A percentile compares a stretch with the other conserved stretches of the same genome.
phyloP scores from a whole-genome alignment of 495 filamentous ascomycete genomes.

The Hypoxylon fuscum region DNA sequence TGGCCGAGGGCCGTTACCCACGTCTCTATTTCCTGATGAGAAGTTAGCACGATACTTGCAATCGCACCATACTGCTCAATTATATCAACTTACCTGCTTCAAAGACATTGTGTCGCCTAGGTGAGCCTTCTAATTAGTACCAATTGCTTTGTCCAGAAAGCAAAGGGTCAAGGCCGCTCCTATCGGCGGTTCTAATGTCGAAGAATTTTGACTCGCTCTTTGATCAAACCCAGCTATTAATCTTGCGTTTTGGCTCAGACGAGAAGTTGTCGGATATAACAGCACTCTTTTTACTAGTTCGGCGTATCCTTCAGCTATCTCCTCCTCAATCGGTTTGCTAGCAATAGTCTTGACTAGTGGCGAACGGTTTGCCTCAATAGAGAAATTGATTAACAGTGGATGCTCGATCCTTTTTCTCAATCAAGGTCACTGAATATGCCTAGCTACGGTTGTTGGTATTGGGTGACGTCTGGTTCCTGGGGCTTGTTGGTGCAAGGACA shows the following conservation, averaged over 20 bases:
- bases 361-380: constrained; percentile 6
- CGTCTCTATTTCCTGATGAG: constrained; percentile 87
- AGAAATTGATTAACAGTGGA: neutral
- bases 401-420: constrained; percentile 19
- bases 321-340: constrained; percentile 1
- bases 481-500: constrained; percentile 25
- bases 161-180: constrained; percentile 38
- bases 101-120: constrained; percentile 65
- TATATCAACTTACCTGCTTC: constrained; percentile 72
- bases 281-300: constrained; percentile 11
- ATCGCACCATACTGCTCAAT: neutral
- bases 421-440: constrained; percentile 3
- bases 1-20: constrained; percentile 92
- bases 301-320: constrained; percentile 15
- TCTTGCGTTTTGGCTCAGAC: constrained; percentile 7
- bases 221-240: constrained; percentile 11
- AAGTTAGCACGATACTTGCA: constrained; percentile 28
- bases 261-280: constrained; percentile 19
- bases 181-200: constrained; percentile 28
- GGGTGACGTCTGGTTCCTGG: constrained; percentile 21
- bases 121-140: constrained; percentile 33
- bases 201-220: constrained; percentile 11
- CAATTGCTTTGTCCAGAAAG: constrained; percentile 45
- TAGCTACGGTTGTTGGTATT: constrained; percentile 12
- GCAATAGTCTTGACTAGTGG: constrained; percentile 4